These are phyloP conservation scores for Yamadazyma blattariae DNA, from an alignment of 1,139 yeast genomes.

Conservation along the genomic window DNA sequence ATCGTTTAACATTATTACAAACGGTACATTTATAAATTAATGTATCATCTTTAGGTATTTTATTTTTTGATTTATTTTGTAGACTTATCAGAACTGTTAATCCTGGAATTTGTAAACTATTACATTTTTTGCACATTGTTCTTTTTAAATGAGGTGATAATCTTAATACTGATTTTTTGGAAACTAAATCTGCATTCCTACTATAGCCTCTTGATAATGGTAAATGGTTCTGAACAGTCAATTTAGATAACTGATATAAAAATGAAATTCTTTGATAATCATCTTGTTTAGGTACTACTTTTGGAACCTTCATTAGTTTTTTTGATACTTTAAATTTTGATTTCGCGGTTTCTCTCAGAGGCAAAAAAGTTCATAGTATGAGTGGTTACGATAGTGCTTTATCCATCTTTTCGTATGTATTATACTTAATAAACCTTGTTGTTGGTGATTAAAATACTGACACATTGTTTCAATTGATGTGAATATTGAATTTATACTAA, in stretches of 20 bases:
- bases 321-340: background rate
- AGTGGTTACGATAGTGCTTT: constrained; percentile 99
- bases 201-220: constrained; percentile 49
- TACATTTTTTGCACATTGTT: constrained; percentile 58
- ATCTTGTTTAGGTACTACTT: constrained; percentile 49
- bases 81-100: constrained; percentile 29
- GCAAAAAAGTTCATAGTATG: constrained; percentile 38
- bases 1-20: constrained; percentile 27
- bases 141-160: constrained; percentile 62
- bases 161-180: constrained; percentile 62
- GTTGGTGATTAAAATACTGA: too few relatives aligned
- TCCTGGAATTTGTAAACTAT: constrained; percentile 48
- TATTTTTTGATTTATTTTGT: constrained; percentile 24
- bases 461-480: too few relatives aligned
- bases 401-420: constrained; percentile 88
- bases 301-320: constrained; percentile 1
- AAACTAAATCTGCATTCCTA: constrained; percentile 46
- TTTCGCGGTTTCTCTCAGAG: constrained; percentile 6
- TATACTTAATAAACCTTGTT: too few relatives aligned
- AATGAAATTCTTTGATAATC: constrained; percentile 57
- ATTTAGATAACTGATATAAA: constrained; percentile 49
- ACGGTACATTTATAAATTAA: constrained; percentile 25
- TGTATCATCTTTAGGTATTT: constrained; percentile 30
- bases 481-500: too few relatives aligned
- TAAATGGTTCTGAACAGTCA: constrained; percentile 21